phyloP scores from a whole-genome alignment of 1,284 basidiomycete genomes.

The Leccinum angustisporum region DNA sequence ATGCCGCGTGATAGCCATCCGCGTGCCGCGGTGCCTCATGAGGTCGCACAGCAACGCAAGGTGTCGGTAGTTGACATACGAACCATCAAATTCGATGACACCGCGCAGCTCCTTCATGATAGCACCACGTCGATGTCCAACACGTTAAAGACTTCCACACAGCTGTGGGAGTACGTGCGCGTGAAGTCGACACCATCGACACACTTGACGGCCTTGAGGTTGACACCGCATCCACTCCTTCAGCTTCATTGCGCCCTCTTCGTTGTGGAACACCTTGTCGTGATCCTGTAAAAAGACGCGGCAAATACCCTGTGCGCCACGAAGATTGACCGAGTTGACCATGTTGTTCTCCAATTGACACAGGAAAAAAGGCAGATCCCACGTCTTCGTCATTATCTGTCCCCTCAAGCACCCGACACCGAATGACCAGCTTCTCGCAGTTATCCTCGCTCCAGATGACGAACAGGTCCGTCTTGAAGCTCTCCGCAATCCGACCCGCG shows the following conservation, averaged over 20 bases:
- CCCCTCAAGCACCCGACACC: conserved; percentile 88
- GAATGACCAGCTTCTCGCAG: conserved; percentile 95
- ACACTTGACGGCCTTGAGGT: too few species aligned
- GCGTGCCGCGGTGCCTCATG: conserved; percentile 70
- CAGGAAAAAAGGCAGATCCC: too few species aligned
- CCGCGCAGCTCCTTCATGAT: too few species aligned
- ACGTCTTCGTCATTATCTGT: too few species aligned
- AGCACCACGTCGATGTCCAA: conserved; percentile 21
- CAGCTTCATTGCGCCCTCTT: conserved; percentile 63
- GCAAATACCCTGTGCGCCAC: conserved; percentile 89
- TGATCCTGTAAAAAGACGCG: conserved; percentile 93
- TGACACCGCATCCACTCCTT: conserved; percentile 31
- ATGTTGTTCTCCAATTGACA: too few species aligned
- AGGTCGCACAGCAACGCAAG: too few species aligned
- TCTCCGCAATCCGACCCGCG: conserved; percentile 90
- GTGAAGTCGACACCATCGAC: too few species aligned
- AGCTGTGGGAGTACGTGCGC: too few species aligned
- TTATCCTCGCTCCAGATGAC: conserved; percentile 99
- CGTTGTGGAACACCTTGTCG: conserved; percentile 72
- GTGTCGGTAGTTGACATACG: too few species aligned
- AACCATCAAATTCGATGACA: too few species aligned
- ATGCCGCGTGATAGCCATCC: conserved; percentile 99
- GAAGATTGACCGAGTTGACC: conserved; percentile 64
- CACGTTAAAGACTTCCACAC: conserved; percentile 21
- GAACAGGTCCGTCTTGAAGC: conserved; percentile 95